Conservation (phyloP, 148 eudicot genomes). For the Polygonum maritimum region DNA sequence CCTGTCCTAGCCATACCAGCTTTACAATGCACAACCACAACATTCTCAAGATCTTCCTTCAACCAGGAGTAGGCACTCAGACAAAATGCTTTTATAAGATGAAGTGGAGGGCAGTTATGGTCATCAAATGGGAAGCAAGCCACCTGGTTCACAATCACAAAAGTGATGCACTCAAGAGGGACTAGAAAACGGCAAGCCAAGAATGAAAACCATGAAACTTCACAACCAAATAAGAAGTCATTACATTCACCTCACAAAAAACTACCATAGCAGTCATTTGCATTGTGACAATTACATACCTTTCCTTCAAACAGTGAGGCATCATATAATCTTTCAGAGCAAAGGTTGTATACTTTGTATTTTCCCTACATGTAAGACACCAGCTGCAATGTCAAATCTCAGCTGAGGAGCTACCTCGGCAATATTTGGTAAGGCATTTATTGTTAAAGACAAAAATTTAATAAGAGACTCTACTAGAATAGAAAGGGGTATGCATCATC, state of each 20-base stretch:
- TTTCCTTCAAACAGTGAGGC: slow-evolving; percentile 96
- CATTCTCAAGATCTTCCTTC: slow-evolving; percentile 98
- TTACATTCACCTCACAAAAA: neutral
- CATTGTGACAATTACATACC: slow-evolving; percentile 31
- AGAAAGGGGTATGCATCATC: neutral
- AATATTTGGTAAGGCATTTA: neutral
- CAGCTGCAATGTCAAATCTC: neutral
- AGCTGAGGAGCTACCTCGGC: neutral
- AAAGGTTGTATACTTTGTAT: slow-evolving; percentile 98
- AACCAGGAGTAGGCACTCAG: slow-evolving; percentile 98
- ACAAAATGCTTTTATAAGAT: slow-evolving; percentile 74
- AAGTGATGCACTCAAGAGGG: slow-evolving; percentile 7
- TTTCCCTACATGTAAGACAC: slow-evolving; percentile 51
- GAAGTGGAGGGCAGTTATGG: slow-evolving; percentile 97
- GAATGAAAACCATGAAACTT: neutral
- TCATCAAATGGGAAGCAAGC: slow-evolving; percentile 99
- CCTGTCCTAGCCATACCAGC: slow-evolving; percentile 99
- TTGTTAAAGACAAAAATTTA: neutral
- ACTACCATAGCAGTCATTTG: neutral
- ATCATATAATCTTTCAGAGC: slow-evolving; percentile 98
- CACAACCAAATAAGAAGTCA: neutral
- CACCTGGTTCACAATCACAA: slow-evolving; percentile 39
- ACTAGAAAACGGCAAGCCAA: neutral
- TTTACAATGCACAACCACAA: slow-evolving; percentile 97
- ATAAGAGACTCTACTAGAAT: neutral